Base-by-base conservation (phyloP, 192 early-diverging fungal species). In the Coemansia sp. region DNA sequence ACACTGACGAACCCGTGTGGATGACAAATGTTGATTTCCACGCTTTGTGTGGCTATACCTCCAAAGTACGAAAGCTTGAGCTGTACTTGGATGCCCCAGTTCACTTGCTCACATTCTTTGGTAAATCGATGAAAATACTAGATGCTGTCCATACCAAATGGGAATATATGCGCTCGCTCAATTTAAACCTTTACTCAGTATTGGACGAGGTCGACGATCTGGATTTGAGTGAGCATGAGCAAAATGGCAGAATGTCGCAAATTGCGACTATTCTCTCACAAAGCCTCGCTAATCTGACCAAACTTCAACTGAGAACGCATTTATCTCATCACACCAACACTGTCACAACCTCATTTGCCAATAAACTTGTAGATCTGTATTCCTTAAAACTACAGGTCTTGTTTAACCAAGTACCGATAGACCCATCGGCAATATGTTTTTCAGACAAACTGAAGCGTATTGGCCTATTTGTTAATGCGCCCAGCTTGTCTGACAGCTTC, bases 1-100 rank as follows among this genome's bases (percentile, higher is more conserved):
- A 13, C 50, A 22, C 10, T 9, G 50, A 53, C 9, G 50, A 22
- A 22, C 50, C 50, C 7, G 25, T 53, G 7, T 53, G 50, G 50
- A 53, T 53, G 50, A 53, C 50, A 13, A 53, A 53, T 32, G 23
- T 53, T 25, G 50, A 53, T 25, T 53, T 53, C 23, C 50, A 53
- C 23, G 15, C 50, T 7, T 22, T 53, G 19, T 53, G 50, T 53
- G 50, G 50, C 14, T 53, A 15, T 10, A 32, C 20, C 4, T 32
- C 9, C 22, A 53, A 13, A 22, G 23, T 53, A 3, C 2, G 25
- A 25, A 53, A 53, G 50, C 25, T 53, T 29, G 50, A 53, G 14
- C 9, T 53, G 14, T 53, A 53, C 22, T 53, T 53, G 22, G 50
- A 53, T 53, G 50, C 50, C 22, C 50, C 50, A 13, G 25, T 53